Percentiles rank a stretch among this genome's conserved stretches.
phyloP scores from a whole-genome alignment of 2,329 filamentous ascomycete species.

The Cadophora gregata region DNA sequence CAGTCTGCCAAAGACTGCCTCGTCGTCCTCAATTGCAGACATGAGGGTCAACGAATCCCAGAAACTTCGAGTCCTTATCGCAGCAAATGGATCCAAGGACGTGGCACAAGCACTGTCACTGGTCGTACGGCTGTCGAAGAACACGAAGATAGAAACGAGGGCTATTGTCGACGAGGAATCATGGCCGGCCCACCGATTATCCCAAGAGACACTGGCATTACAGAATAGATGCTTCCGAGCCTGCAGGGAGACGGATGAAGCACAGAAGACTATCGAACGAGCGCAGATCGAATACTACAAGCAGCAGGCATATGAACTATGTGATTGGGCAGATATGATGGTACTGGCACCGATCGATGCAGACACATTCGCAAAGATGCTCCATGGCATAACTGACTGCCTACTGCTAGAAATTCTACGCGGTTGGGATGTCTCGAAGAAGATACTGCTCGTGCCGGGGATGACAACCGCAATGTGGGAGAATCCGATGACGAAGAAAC shows the following conservation, averaged over 20 bases:
- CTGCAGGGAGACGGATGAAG: conserved; percentile 34
- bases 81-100: conserved; percentile 68
- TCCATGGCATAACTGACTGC: conserved; percentile 82
- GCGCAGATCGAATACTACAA: conserved; percentile 55
- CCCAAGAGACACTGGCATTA: conserved; percentile 66
- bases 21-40: conserved; percentile 40
- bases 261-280: conserved; percentile 38
- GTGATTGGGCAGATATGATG: conserved; percentile 87
- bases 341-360: conserved; percentile 86
- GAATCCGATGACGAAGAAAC: conserved; percentile 86
- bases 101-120: conserved; percentile 70
- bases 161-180: conserved; percentile 71
- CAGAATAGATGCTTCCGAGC: conserved; percentile 56
- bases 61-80: conserved; percentile 67
- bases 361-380: conserved; percentile 85
- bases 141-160: conserved; percentile 63
- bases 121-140: conserved; percentile 70
- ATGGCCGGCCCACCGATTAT: conserved; percentile 54
- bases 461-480: conserved; percentile 93
- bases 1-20: conserved; percentile 34
- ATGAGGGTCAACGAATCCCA: conserved; percentile 55
- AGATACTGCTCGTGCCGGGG: conserved; percentile 82
- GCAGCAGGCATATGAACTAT: conserved; percentile 67
- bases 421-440: conserved; percentile 87
- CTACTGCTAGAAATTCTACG: conserved; percentile 81